These are phyloP conservation scores for Kuraishia piskuri DNA, from an alignment of 805 yeast species.

Conservation along the genomic window DNA sequence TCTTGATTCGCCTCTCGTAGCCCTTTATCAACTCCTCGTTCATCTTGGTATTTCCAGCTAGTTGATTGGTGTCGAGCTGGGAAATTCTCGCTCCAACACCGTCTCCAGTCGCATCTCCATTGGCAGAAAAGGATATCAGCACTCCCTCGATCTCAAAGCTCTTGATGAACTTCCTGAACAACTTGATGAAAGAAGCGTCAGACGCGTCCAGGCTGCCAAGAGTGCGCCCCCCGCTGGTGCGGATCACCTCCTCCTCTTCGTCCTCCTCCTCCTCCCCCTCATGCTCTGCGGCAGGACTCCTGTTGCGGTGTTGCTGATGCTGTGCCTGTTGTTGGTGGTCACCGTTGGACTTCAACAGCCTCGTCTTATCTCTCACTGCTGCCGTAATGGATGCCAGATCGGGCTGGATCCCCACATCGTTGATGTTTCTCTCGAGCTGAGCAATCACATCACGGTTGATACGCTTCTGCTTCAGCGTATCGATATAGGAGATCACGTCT, in stretches of 20 bases:
- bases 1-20: conserved; percentile 63
- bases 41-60: not conserved
- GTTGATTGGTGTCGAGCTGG: not conserved
- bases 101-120: not conserved
- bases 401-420: conserved; percentile 14
- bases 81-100: not conserved
- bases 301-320: not conserved
- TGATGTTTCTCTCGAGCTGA: conserved; percentile 28
- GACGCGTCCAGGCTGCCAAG: conserved; percentile 21
- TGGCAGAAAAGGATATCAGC: not conserved
- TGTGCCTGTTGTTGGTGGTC: not conserved
- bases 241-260: conserved; percentile 11
- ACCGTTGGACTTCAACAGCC: not conserved
- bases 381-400: not conserved
- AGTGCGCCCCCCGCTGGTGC: conserved; percentile 10
- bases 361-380: not conserved
- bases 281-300: not conserved
- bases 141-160: conserved; percentile 30
- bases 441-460: conserved; percentile 24
- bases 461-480: conserved; percentile 19
- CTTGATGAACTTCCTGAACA: conserved; percentile 35
- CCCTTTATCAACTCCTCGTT: conserved; percentile 41
- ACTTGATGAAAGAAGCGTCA: conserved; percentile 25
- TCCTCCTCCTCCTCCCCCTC: conserved; percentile 13
- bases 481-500: conserved; percentile 28